phyloP scores from a whole-genome alignment of 2,329 filamentous ascomycete species.

The Ophiostoma pallidulum region DNA sequence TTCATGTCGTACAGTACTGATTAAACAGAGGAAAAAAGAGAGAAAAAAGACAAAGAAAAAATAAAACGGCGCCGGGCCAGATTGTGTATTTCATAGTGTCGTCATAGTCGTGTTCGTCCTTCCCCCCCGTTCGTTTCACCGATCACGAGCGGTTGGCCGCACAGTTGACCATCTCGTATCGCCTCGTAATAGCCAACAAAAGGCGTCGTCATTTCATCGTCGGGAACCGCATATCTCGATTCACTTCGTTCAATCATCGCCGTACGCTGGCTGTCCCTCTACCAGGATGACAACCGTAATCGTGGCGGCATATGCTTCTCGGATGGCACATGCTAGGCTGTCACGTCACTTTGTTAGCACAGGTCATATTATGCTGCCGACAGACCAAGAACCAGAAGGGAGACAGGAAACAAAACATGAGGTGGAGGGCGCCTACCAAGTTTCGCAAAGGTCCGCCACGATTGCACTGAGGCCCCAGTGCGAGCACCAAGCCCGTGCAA shows the following conservation, averaged over 20 bases:
- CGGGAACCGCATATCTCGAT: background rate
- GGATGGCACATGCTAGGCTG: slow-evolving; percentile 62
- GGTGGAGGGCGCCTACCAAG: slow-evolving; percentile 48
- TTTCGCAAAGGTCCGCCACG: slow-evolving; percentile 58
- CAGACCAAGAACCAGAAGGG: no score
- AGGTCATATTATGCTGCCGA: no score
- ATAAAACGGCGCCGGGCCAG: background rate
- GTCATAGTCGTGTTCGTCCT: background rate
- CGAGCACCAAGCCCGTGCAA: slow-evolving; percentile 67
- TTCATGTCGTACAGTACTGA: slow-evolving; percentile 2
- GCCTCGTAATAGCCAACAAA: no score
- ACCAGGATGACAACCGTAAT: slow-evolving; percentile 63
- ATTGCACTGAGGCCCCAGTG: slow-evolving; percentile 65
- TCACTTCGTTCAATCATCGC: slow-evolving; percentile 11
- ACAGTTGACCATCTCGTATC: no score
- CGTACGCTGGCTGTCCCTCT: slow-evolving; percentile 26
- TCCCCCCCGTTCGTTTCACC: background rate
- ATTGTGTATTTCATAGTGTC: background rate
- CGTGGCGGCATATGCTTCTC: slow-evolving; percentile 66
- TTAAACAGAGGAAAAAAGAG: background rate
- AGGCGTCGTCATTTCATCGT: background rate
- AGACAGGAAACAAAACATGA: no score
- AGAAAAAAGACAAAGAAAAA: background rate
- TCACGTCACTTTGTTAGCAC: slow-evolving; percentile 3
- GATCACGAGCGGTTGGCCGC: no score